Conservation (phyloP, 2,329 filamentous ascomycete species). For the Pseudovirgaria hyperparasitica region DNA sequence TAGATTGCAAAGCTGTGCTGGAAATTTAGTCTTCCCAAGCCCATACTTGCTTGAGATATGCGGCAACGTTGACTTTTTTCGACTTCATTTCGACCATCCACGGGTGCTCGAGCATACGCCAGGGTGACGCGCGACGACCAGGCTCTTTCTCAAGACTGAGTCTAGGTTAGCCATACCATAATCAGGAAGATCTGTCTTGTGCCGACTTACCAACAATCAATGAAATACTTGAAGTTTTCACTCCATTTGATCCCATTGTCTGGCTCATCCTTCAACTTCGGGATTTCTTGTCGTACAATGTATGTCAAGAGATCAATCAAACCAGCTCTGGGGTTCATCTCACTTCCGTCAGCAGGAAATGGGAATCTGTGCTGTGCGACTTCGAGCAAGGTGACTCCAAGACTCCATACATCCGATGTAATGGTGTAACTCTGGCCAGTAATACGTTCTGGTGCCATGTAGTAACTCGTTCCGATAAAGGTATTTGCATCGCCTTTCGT, state of each 20-base stretch:
- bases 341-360: slow-evolving; percentile 91
- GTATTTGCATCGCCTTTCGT: slow-evolving; percentile 98
- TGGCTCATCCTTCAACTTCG: slow-evolving; percentile 89
- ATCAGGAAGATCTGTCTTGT: background rate
- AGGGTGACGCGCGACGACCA: slow-evolving; percentile 74
- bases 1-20: too few species aligned
- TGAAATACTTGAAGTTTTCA: slow-evolving; percentile 97
- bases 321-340: slow-evolving; percentile 85
- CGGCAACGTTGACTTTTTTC: slow-evolving; percentile 95
- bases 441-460: slow-evolving; percentile 98
- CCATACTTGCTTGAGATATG: slow-evolving; percentile 91
- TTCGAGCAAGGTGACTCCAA: slow-evolving; percentile 92
- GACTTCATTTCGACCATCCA: slow-evolving; percentile 96
- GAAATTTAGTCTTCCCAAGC: slow-evolving; percentile 66
- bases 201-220: slow-evolving; percentile 84
- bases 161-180: slow-evolving; percentile 12
- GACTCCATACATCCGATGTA: slow-evolving; percentile 95
- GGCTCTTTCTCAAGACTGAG: slow-evolving; percentile 86
- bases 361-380: slow-evolving; percentile 98
- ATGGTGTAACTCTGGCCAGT: slow-evolving; percentile 97
- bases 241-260: slow-evolving; percentile 86
- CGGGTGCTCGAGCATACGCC: slow-evolving; percentile 97
- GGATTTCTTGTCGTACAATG: slow-evolving; percentile 90
- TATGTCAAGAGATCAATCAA: slow-evolving; percentile 94
- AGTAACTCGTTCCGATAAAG: slow-evolving; percentile 97